Base-by-base conservation (phyloP, 495 filamentous ascomycete genomes). In the Daldinia concentrica region DNA sequence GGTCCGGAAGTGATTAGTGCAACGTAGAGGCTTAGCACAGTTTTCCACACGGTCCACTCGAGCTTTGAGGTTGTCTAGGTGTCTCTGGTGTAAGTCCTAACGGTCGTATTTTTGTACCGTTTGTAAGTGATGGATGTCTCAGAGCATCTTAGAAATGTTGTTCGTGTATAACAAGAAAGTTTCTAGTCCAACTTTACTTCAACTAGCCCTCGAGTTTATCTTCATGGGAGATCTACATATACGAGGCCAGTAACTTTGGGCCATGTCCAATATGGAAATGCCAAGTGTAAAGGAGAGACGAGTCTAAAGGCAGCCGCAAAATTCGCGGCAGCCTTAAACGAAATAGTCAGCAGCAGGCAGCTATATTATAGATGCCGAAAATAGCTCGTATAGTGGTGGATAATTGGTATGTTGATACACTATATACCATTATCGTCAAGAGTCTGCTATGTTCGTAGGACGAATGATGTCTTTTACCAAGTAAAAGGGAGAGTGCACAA, bases 11-110 rank as follows among this genome's bases (percentile, higher is more conserved):
- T 24, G 50, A 54, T 30, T 15, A 54, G 50, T 54, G 50, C 27
- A 54, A 54, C 50, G 50, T 36, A 22, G 59, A 61, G 69, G 69
- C 69, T 72, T 63, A 72, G 59, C 69, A 72, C 64, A 61, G 60
- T 72, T 24, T 48, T 15, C 11, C 11, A 50, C 63, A 67, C 64
- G 27, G 63, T 48, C 58, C 39, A 30, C 14, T 19, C 50, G 9
- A 54, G 27, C 12, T 26, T 27, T 15, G 27, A 26, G 50, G 7
- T 32, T 26, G 24, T 26, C 24, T 26, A 1, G 1, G 6, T 32
- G 29, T 32, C 29, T 32, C 29, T 32, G 29, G 6, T 52, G 22
- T 19, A 7, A 29, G 9, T 5, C 22, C 9, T 52, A 17, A 55
- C 29, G 12, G 6, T 55, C 7, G 2, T 55, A 6, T 39, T 11